Conservation (phyloP, 202 grass and related monocot species). For the Bolboschoenoplectus hybrid region DNA sequence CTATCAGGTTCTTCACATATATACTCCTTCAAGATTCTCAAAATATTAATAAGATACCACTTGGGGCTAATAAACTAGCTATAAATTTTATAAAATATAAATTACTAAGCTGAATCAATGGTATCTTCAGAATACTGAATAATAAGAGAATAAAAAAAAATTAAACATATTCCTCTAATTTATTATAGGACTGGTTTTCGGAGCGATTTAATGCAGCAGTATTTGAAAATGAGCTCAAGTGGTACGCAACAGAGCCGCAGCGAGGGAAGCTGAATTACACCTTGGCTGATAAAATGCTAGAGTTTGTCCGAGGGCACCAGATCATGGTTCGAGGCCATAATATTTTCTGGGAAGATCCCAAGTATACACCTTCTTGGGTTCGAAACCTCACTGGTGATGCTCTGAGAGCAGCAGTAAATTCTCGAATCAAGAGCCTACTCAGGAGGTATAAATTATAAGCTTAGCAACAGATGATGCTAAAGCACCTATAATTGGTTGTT, state of each 20-base stretch:
- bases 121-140: background rate
- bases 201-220: slow-evolving; percentile 93
- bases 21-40: background rate
- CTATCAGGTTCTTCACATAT: slow-evolving; percentile 58
- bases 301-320: slow-evolving; percentile 71
- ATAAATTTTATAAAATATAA: background rate
- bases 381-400: slow-evolving; percentile 63
- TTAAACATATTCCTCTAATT: background rate
- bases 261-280: slow-evolving; percentile 72
- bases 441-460: slow-evolving; percentile 29
- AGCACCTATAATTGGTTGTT: background rate
- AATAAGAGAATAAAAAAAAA: background rate
- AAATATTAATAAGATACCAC: background rate
- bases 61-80: background rate
- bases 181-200: slow-evolving; percentile 74
- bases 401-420: slow-evolving; percentile 68
- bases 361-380: slow-evolving; percentile 72
- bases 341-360: slow-evolving; percentile 99
- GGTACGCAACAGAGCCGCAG: slow-evolving; percentile 89
- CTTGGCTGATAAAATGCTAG: slow-evolving; percentile 79
- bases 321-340: slow-evolving; percentile 90
- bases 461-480: background rate
- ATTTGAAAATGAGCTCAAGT: slow-evolving; percentile 99
- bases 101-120: background rate
- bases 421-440: slow-evolving; percentile 78